Evolutionary conservation across 352 stramenopile species (phyloP), one percentile per base, ranked within the genome.

Genomic region (Phytophthora meadii): DNA sequence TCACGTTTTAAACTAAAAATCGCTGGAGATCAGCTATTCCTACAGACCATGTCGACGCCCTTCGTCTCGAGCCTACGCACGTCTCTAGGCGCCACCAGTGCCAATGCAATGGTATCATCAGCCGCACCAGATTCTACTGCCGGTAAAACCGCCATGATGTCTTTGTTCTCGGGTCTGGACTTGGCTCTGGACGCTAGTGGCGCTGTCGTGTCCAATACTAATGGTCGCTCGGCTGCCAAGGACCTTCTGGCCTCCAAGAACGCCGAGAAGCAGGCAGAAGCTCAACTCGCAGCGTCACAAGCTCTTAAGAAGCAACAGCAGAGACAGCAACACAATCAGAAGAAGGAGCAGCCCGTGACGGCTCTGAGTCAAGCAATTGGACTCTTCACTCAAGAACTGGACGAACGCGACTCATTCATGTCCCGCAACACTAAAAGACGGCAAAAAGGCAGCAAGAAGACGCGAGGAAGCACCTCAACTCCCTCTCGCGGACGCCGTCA

Each of bases 361-460:
- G 84, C 81, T 37, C 68, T 92, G 46, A 77, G 68, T 51, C 84
- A 92, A 58, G 81, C 84, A 3, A 55, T 92, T n/a, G 78, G 76
- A 14, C 58, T 78, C 22, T 92, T 92, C 50, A 80, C 84, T 9
- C 56, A 74, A 15, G 84, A 92, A 51, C 45, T 88, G 32, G 70
- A 82, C 37, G 55, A 73, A 46, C 65, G 37, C 32, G 51, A 74
- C 24, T 42, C 57, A 4, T 54, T 75, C 60, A 12, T 77, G 63
- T 82, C 77, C 42, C 83, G 79, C 19, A 77, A 76, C 34, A 68
- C 67, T 34, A 72, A 77, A 37, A 69, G 79, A 11, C 66, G 83
- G 50, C 84, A 87, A 61, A 80, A 87, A 28, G 65, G 79, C 52
- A 74, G 46, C 41, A 70, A 54, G 46, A 78, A 53, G 71, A 74